phyloP scores from a whole-genome alignment of 2,329 filamentous ascomycete species.

The Hypomyces perniciosus region DNA sequence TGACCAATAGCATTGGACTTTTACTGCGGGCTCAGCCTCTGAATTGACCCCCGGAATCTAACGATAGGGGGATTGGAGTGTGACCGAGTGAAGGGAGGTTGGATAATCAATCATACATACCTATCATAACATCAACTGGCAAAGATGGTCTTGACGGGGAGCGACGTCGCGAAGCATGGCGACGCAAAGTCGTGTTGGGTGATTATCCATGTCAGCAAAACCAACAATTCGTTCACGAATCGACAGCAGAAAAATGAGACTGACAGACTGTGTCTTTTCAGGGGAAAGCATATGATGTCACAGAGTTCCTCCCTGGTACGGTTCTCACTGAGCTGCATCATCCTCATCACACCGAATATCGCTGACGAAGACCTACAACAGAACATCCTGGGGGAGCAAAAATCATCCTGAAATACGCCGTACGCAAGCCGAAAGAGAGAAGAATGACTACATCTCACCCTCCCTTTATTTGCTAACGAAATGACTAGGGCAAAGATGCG shows the following conservation, averaged over 20 bases:
- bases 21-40: too few relatives aligned
- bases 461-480: background rate
- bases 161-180: constrained; percentile 64
- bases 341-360: background rate
- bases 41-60: too few relatives aligned
- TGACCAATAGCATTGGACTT: too few relatives aligned
- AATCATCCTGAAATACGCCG: constrained; percentile 93
- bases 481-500: constrained; percentile 70
- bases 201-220: constrained; percentile 63
- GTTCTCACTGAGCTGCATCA: constrained; percentile 1
- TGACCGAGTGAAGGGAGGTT: too few relatives aligned
- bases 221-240: background rate
- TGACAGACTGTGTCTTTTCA: constrained; percentile 24
- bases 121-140: background rate
- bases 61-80: too few relatives aligned
- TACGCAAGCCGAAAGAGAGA: constrained; percentile 25
- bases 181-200: constrained; percentile 84
- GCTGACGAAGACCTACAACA: constrained; percentile 22
- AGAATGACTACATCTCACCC: background rate
- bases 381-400: constrained; percentile 86
- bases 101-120: too few relatives aligned
- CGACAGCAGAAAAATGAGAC: constrained; percentile 1
- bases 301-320: constrained; percentile 73
- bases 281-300: constrained; percentile 83
- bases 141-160: constrained; percentile 43